Percentiles rank a stretch among this genome's conserved stretches.
phyloP scores from a whole-genome alignment of 345 rosid species.

The Gynandropsis gynandra region DNA sequence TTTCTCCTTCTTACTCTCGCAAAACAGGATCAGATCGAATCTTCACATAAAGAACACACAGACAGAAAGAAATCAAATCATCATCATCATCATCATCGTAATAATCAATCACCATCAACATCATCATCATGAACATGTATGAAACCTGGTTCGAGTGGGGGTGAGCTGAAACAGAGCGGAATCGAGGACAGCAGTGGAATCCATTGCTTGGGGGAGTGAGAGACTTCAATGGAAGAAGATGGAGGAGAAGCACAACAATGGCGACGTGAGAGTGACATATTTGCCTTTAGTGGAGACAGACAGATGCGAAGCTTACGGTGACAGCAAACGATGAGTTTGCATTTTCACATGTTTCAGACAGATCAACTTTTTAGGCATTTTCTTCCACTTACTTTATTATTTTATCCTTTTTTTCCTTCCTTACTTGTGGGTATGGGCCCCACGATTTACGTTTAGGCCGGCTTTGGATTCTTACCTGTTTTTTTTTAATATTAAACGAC shows the following conservation, averaged over 20 bases:
- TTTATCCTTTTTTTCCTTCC: too few species aligned
- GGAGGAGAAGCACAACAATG: slow-evolving; percentile 10
- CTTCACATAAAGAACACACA: slow-evolving; percentile 28
- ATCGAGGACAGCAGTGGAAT: slow-evolving; percentile 48
- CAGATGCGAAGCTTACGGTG: slow-evolving; percentile 27
- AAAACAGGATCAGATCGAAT: slow-evolving; percentile 68
- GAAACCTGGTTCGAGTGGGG: slow-evolving; percentile 83
- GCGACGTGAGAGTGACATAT: too few species aligned
- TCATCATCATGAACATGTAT: background rate
- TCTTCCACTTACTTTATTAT: too few species aligned
- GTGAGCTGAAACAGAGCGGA: slow-evolving; percentile 80
- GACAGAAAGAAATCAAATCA: background rate
- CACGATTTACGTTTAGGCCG: too few species aligned
- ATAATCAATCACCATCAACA: slow-evolving; percentile 2
- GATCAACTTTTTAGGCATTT: too few species aligned
- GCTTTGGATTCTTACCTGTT: too few species aligned
- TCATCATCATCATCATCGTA: background rate
- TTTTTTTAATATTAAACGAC: too few species aligned
- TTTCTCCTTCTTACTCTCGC: slow-evolving; percentile 61
- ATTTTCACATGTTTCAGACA: background rate
- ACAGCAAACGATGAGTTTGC: slow-evolving; percentile 33
- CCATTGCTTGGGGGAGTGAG: slow-evolving; percentile 37
- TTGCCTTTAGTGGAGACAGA: slow-evolving; percentile 11
- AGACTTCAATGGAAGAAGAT: slow-evolving; percentile 19
- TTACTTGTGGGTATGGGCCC: too few species aligned